phyloP scores from a whole-genome alignment of 1,284 basidiomycete genomes.

The Leccinum griseonigrum region DNA sequence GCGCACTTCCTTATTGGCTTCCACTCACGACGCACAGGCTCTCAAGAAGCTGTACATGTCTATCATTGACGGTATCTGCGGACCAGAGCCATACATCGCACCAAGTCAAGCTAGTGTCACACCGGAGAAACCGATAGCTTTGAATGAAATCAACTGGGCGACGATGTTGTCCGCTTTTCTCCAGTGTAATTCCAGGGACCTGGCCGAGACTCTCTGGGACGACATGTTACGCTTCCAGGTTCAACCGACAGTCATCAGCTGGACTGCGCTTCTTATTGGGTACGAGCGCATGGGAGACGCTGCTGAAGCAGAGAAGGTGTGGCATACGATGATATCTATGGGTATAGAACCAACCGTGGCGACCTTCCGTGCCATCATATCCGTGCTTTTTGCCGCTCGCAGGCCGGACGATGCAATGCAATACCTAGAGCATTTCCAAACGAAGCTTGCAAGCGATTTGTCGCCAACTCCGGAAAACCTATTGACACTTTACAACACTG shows the following conservation, averaged over 20 bases:
- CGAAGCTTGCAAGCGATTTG: conserved; percentile 24
- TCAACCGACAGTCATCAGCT: conserved; percentile 48
- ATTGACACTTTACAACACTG: conserved; percentile 60
- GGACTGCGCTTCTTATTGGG: conserved; percentile 65
- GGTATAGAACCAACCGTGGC: conserved; percentile 52
- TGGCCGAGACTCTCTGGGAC: conserved; percentile 62
- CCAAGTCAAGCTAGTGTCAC: conserved; percentile 36
- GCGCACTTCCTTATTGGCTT: conserved; percentile 47
- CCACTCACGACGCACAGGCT: conserved; percentile 26
- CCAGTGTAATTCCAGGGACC: conserved; percentile 46
- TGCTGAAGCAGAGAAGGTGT: conserved; percentile 49
- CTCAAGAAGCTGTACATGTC: conserved; percentile 48
- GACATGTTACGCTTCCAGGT: conserved; percentile 54
- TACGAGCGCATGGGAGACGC: conserved; percentile 48
- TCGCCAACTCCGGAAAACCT: conserved; percentile 21
- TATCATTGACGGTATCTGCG: conserved; percentile 50
- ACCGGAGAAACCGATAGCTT: conserved; percentile 40
- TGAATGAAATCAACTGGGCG: conserved; percentile 59
- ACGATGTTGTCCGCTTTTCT: conserved; percentile 63
- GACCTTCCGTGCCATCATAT: conserved; percentile 62
- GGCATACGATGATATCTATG: conserved; percentile 56
- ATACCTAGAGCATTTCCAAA: conserved; percentile 41
- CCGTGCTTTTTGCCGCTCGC: conserved; percentile 48
- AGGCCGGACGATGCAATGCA: conserved; percentile 45
- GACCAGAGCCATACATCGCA: conserved; percentile 46